Evolutionary conservation across 148 eudicot species (phyloP).

Genomic region (Dianthus caryophyllus): DNA sequence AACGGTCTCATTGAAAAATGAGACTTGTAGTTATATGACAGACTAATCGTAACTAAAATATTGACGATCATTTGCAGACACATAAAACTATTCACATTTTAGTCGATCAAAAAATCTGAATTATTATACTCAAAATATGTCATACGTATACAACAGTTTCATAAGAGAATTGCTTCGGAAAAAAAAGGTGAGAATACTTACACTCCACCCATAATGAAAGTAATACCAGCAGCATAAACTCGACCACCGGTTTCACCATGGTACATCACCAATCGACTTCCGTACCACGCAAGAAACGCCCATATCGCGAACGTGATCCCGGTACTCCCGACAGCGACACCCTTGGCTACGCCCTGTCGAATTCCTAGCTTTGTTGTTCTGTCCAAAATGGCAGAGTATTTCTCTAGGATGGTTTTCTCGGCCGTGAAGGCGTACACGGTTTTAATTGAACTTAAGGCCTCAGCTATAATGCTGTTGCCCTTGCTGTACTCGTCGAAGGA

Average conservation of each 20-base stretch:
- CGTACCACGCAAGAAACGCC: conserved; percentile 98
- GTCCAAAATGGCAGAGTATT: conserved; percentile 53
- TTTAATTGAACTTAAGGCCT: conserved; percentile 82
- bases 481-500: conserved; percentile 62
- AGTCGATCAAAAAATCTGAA: no score
- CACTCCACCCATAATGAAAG: conserved; percentile 89
- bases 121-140: no score
- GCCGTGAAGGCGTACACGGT: conserved; percentile 86
- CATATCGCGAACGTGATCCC: conserved; percentile 84
- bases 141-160: no score
- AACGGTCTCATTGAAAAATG: no score
- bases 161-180: no score
- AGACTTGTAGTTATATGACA: no score
- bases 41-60: no score
- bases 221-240: conserved; percentile 74
- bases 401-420: conserved; percentile 59
- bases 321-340: conserved; percentile 85
- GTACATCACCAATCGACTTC: conserved; percentile 76
- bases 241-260: conserved; percentile 83
- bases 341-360: conserved; percentile 80
- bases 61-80: no score
- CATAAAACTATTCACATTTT: no score
- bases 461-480: conserved; percentile 61
- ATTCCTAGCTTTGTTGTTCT: conserved; percentile 59
- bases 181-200: conserved; percentile 28